Evolutionary conservation across 257 asterid genomes (phyloP), one percentile per base, ranked within the genome.

Genomic region (Handroanthus guayacan): DNA sequence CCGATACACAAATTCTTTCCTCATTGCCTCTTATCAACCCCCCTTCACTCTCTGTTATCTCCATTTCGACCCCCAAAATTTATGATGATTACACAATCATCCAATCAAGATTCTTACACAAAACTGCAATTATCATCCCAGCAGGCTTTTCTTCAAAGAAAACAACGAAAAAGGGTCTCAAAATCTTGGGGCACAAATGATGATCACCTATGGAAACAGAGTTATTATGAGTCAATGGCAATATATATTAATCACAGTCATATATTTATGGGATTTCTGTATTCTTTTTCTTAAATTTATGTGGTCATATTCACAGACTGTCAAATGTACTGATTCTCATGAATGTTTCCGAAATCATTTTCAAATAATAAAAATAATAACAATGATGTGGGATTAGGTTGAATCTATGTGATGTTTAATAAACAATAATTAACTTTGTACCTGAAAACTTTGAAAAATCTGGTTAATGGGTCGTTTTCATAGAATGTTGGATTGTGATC

Each of bases 1-100:
- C 96, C 16, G 97, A 87, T 66, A 95, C 98, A 6, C 78, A 81
- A 39, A 92, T 87, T 78, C 83, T 91, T 78, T 91, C 97, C 65
- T 84, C 88, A 9, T 75, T 52, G 38, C 78, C 84, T 51, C 80
- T 71, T 0, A 63, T 72, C 76, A 72, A 20, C 83, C 69, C 84
- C 54, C 65, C 79, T 51, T 80, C 83, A 75, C 79, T 70, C 68
- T 77, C 88, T 88, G 72, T 81, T 47, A 60, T 79, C 75, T 77
- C 83, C 76, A 75, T 80, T 78, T 74, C 63, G 44, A 64, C 75
- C 79, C 80, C 82, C 73, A 31, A 48, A 57, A 72, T 75, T 74
- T 67, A 31, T 55, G 48, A 45, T 51, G 72, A 80, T 62, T 67
- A 31, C 12, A 69, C 5, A 74, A 31, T 54, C 20, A 73, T 25